Evolutionary conservation across 2,329 filamentous ascomycete species (phyloP), one percentile per base, ranked within the genome.

Genomic region (Colletotrichum orbiculare): DNA sequence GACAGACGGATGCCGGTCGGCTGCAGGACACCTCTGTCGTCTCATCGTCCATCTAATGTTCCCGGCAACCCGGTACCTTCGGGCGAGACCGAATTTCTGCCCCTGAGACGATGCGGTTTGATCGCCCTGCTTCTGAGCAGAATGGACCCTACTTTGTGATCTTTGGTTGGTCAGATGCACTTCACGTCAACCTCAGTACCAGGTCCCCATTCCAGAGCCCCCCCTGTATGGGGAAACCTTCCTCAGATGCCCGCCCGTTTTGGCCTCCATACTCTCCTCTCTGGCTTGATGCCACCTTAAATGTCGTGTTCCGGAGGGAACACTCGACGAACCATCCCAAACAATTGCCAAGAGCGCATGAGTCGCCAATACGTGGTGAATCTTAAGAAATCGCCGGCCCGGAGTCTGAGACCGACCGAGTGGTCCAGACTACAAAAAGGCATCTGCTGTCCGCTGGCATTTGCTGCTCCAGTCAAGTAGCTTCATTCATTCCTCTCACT

Each of bases 51-150:
- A 9, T 52, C 49, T n/a, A 17, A 55, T 37, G 34, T 50, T 35
- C 34, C 43, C 38, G 39, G 38, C 50, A 33, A 34, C 49, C 34
- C 33, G 45, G 25, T 11, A 17, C n/a, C 47, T 35, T 53, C 56
- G 56, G 47, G 47, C 39, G 47, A 53, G 39, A 59, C 56, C 56
- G 38, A 34, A 52, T 15, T 53, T 59, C 38, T 15, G 61, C 17
- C 58, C 48, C 48, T 66, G 53, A 54, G 64, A 66, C 64, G 48
- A 42, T 50, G 60, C 25, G 42, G 60, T 64, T 64, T 64, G 53
- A 64, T 66, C 54, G 39, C 25, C 48, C 47, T 54, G 11, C 38
- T 48, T 54, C 48, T 25, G 25, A 25, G 25, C 25, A 25, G 25
- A 25, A 25, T 25, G 25, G 4, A 25, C 25, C 25, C 25, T 25